These are phyloP conservation scores for Dictyostelium firmibasis DNA, from an alignment of 78 protist genomes.

Conservation along the genomic window DNA sequence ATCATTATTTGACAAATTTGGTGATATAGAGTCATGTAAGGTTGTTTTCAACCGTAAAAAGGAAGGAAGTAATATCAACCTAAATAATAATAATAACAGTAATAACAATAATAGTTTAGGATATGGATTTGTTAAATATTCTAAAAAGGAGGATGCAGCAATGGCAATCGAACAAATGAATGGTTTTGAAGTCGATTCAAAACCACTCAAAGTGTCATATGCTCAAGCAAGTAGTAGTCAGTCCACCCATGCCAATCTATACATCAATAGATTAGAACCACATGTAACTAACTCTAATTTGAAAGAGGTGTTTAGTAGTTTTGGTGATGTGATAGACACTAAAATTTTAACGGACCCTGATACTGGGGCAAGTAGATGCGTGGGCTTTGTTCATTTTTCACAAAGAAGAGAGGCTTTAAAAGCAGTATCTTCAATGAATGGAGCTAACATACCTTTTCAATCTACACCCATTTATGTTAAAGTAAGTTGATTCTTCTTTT, in stretches of 20 bases:
- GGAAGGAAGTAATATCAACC: not conserved
- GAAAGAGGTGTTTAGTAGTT: not conserved
- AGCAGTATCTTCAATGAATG: constrained; percentile 52
- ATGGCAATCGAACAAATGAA: constrained; percentile 17
- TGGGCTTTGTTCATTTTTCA: constrained; percentile 53
- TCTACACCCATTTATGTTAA: constrained; percentile 44
- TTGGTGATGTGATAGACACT: constrained; percentile 42
- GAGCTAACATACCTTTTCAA: constrained; percentile 20
- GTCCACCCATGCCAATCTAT: constrained; percentile 44
- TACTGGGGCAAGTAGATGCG: constrained; percentile 34
- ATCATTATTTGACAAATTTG: constrained; percentile 13
- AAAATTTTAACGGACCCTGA: constrained; percentile 33
- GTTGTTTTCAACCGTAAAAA: constrained; percentile 17
- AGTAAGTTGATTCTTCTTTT: not conserved
- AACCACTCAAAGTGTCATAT: constrained; percentile 33
- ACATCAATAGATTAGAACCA: constrained; percentile 49
- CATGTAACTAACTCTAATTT: constrained; percentile 32
- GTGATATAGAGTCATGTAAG: constrained; percentile 15
- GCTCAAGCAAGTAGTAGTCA: constrained; percentile 32
- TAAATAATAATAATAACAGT: not conserved
- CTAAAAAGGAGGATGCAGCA: constrained; percentile 5
- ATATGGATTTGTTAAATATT: constrained; percentile 52
- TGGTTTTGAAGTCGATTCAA: not conserved
- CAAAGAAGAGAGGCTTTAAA: constrained; percentile 26
- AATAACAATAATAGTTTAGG: constrained; percentile 4